Base-by-base conservation (phyloP, 225 moss, liverwort and hornwort genomes). In the Marchantia polymorpha region DNA sequence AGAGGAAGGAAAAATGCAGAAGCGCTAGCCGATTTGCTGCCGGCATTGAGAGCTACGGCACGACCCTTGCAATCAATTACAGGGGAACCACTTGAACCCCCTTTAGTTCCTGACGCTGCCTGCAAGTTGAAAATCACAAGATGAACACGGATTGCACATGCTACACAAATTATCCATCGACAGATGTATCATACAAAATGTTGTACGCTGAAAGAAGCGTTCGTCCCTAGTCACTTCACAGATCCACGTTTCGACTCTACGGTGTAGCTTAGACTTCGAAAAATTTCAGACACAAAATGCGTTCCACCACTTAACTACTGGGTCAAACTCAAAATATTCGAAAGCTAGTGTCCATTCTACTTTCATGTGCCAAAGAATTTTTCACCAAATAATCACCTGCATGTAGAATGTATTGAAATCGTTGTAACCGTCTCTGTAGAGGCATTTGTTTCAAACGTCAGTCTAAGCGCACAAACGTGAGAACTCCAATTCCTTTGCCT, bases 331-430 rank as follows among this genome's bases (percentile, higher is more conserved):
- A 39, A 39, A 39, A 39, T 39, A 39, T 39, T 39, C 39, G 2
- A 39, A 39, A 39, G 5, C 5, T 39, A 31, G 17, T 69, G 8
- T 12, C 39, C 46, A 39, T 46, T 39, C 29, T 19, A 39, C 3
- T 69, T 46, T 16, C 14, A 69, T 17, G 29, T 31, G 11, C 14
- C 17, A 46, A 6, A 15, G 66, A 27, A 66, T 29, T 10, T 29
- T 27, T 65, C 67, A 39, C 39, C 20, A 49, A 22, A 66, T 8
- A 49, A 50, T 17, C 61, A 87, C 86, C 86, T 87, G 93, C 86
- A 95, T 95, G 64, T 95, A 95, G 61, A 95, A 95, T 0, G 95
- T 95, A 50, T 95, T 95, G 82, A 95, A 95, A 80, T 95, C 95
- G 8, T 95, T 95, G 77, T 95, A 95, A 5, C 95, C 95, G 76